These are phyloP conservation scores for Linnemannia zychae DNA, from an alignment of 192 early-diverging fungal genomes.

Conservation along the genomic window DNA sequence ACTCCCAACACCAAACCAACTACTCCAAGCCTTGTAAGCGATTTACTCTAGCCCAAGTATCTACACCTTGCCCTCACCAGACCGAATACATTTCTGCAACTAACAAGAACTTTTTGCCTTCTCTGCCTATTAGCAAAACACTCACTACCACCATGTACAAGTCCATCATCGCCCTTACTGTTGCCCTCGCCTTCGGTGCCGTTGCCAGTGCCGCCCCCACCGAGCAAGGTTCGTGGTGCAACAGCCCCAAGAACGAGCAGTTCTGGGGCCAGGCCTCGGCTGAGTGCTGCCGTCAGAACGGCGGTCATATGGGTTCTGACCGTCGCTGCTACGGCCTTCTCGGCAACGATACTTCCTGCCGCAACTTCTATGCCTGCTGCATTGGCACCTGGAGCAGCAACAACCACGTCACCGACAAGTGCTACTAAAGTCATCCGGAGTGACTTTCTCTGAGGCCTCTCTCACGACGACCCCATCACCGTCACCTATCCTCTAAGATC, in stretches of 20 bases:
- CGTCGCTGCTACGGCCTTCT: constrained; percentile 40
- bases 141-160: constrained; percentile 33
- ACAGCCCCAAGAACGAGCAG: constrained; percentile 31
- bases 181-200: constrained; percentile 29
- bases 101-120: constrained; percentile 6
- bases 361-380: constrained; percentile 41
- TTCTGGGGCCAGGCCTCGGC: constrained; percentile 43
- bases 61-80: neutral
- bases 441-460: neutral
- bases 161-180: constrained; percentile 35
- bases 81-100: neutral
- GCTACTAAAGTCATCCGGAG: constrained; percentile 24
- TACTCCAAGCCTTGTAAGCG: constrained; percentile 9
- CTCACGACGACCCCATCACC: neutral
- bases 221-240: constrained; percentile 35
- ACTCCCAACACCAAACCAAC: constrained; percentile 14
- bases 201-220: constrained; percentile 24
- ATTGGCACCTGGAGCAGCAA: constrained; percentile 30
- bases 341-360: constrained; percentile 12
- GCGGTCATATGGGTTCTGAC: constrained; percentile 30
- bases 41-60: constrained; percentile 7
- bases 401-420: constrained; percentile 28
- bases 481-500: neutral
- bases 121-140: constrained; percentile 9
- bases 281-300: constrained; percentile 23